Evolutionary conservation across 2,329 filamentous ascomycete genomes (phyloP).

Genomic region (Ceratocystis cubensis): DNA sequence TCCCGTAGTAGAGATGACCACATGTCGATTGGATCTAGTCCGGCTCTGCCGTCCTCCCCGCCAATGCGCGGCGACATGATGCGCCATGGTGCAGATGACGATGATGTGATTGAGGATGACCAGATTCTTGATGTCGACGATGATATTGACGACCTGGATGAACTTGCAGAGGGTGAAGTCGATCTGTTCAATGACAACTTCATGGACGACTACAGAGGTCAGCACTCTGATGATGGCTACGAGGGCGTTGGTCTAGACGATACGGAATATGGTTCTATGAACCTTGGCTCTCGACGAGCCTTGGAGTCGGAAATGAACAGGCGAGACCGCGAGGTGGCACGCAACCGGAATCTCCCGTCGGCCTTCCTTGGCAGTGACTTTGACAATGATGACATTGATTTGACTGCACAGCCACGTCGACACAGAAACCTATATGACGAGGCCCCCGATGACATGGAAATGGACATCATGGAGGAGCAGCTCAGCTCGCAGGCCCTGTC

Average conservation of each 20-base stretch:
- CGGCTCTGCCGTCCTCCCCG: conserved; percentile 54
- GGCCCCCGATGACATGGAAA: conserved; percentile 83
- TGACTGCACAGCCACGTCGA: conserved; percentile 73
- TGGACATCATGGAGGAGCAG: conserved; percentile 91
- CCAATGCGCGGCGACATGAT: conserved; percentile 50
- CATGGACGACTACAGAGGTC: conserved; percentile 56
- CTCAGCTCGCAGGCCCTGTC: conserved; percentile 80
- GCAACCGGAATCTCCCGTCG: conserved; percentile 53
- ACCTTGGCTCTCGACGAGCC: conserved; percentile 51
- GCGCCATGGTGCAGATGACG: conserved; percentile 52
- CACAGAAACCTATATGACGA: conserved; percentile 88
- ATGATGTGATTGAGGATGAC: conserved; percentile 59
- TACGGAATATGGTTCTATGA: conserved; percentile 57
- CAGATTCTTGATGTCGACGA: conserved; percentile 41
- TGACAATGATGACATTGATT: conserved; percentile 70
- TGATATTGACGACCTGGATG: conserved; percentile 66
- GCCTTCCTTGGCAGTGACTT: conserved; percentile 72
- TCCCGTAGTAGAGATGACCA: conserved; percentile 41
- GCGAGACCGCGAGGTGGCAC: conserved; percentile 58
- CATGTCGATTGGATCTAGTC: conserved; percentile 43
- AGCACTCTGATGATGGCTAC: conserved; percentile 50
- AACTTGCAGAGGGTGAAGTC: conserved; percentile 68
- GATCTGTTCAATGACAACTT: conserved; percentile 65
- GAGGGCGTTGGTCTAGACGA: conserved; percentile 64
- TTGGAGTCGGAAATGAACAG: conserved; percentile 62